A percentile compares a stretch with the other conserved stretches of the same genome.
Conservation (phyloP, 139 green algal species). For the Picochlorum sp. region DNA sequence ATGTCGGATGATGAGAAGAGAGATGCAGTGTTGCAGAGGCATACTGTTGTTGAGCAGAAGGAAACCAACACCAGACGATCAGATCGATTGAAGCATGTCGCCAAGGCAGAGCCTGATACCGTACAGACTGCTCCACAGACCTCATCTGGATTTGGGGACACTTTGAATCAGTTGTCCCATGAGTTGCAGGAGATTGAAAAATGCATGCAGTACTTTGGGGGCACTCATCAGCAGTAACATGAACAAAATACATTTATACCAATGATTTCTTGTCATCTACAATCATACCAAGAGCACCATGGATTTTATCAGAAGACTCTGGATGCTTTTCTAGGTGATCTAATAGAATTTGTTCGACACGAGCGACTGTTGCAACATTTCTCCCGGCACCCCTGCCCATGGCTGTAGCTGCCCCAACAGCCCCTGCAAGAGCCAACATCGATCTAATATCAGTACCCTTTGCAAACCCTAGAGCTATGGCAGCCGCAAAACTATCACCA, state of each 20-base stretch:
- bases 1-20: constrained; percentile 8
- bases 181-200: no score
- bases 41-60: not conserved
- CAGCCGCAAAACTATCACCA: constrained; percentile 88
- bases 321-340: not conserved
- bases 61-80: not conserved
- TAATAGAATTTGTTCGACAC: constrained; percentile 5
- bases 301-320: not conserved
- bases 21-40: constrained; percentile 3
- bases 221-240: no score
- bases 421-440: constrained; percentile 84
- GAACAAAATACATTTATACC: no score
- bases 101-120: no score
- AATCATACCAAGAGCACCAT: not conserved
- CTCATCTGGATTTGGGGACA: no score
- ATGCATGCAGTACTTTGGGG: no score
- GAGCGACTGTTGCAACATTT: constrained; percentile 64
- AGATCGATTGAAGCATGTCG: not conserved
- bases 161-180: no score
- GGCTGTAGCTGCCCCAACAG: constrained; percentile 86
- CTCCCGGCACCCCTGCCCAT: constrained; percentile 71
- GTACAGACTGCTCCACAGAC: no score
- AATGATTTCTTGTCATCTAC: not conserved
- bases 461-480: constrained; percentile 77
- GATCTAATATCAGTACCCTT: constrained; percentile 24